Percentiles rank a stretch among this genome's conserved stretches.
Conservation (phyloP, 306 rosid genomes). For the Macrotyloma uniflorum region DNA sequence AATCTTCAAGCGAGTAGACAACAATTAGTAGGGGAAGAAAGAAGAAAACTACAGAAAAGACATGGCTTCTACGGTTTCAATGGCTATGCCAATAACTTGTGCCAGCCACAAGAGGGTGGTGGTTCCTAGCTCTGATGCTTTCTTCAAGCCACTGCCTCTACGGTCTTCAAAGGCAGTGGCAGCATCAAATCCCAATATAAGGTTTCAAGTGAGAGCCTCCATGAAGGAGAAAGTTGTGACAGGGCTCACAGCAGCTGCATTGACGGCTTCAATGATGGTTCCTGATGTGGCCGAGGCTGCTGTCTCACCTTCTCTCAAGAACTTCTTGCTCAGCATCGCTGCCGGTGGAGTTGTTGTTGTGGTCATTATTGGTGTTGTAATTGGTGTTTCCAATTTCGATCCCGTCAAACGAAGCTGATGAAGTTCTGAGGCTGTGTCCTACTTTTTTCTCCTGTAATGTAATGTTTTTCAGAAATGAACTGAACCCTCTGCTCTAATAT, state of each 20-base stretch:
- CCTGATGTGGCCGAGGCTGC: slow-evolving; percentile 97
- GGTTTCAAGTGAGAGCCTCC: slow-evolving; percentile 69
- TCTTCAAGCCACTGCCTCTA: slow-evolving; percentile 66
- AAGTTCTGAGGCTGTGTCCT: slow-evolving; percentile 18
- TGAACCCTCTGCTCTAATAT: slow-evolving; percentile 38
- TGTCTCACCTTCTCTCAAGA: slow-evolving; percentile 83
- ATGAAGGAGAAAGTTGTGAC: slow-evolving; percentile 86
- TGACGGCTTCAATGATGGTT: slow-evolving; percentile 77
- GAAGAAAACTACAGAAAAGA: background rate
- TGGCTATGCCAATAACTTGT: slow-evolving; percentile 70
- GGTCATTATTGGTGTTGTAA: slow-evolving; percentile 71
- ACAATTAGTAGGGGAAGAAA: background rate
- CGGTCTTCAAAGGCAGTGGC: slow-evolving; percentile 45
- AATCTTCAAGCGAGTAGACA: slow-evolving; percentile 14
- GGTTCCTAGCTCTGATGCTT: slow-evolving; percentile 49
- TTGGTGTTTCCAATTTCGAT: slow-evolving; percentile 89
- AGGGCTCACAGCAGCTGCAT: slow-evolving; percentile 73
- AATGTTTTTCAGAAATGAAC: slow-evolving; percentile 42
- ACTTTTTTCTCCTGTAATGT: slow-evolving; percentile 14
- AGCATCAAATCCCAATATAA: slow-evolving; percentile 47
- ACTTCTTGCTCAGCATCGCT: slow-evolving; percentile 91
- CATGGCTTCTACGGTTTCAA: slow-evolving; percentile 80
- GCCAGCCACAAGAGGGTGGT: slow-evolving; percentile 55
- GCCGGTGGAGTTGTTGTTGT: slow-evolving; percentile 80
- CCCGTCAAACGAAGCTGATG: slow-evolving; percentile 85